Evolutionary conservation across 2,329 filamentous ascomycete species (phyloP).

Genomic region (Pseudogymnoascus sp.): DNA sequence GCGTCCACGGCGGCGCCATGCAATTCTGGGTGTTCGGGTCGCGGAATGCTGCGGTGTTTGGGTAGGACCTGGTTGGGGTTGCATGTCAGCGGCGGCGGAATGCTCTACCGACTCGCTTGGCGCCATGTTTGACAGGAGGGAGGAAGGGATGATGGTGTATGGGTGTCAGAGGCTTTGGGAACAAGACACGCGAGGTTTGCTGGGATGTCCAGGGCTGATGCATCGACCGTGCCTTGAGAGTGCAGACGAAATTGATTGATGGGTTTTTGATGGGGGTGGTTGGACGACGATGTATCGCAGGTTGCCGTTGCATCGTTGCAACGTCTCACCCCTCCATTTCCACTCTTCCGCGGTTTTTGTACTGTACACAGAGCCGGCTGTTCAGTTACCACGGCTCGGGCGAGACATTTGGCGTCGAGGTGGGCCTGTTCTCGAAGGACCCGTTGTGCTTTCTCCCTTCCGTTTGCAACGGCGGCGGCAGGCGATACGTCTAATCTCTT

Average conservation of each 20-base stretch:
- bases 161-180: not conserved
- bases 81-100: conserved; percentile 8
- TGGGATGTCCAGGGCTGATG: not conserved
- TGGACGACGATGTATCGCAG: conserved; percentile 3
- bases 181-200: not conserved
- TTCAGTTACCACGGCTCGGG: not conserved
- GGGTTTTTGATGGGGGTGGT: not conserved
- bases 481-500: conserved; percentile 1
- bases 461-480: conserved; percentile 3
- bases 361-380: not conserved
- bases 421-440: not conserved
- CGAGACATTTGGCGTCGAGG: conserved; percentile 1
- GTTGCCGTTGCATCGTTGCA: not conserved
- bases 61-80: not conserved
- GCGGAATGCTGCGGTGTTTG: not conserved
- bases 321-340: not conserved
- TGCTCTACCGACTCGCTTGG: conserved; percentile 7
- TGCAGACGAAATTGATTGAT: conserved; percentile 4
- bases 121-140: not conserved
- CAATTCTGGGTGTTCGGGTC: not conserved
- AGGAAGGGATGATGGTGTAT: not conserved
- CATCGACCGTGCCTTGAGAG: not conserved
- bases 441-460: not conserved
- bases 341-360: not conserved
- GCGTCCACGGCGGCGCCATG: not conserved